Base-by-base conservation (phyloP, 805 yeast genomes). In the Pichia membranifaciens region DNA sequence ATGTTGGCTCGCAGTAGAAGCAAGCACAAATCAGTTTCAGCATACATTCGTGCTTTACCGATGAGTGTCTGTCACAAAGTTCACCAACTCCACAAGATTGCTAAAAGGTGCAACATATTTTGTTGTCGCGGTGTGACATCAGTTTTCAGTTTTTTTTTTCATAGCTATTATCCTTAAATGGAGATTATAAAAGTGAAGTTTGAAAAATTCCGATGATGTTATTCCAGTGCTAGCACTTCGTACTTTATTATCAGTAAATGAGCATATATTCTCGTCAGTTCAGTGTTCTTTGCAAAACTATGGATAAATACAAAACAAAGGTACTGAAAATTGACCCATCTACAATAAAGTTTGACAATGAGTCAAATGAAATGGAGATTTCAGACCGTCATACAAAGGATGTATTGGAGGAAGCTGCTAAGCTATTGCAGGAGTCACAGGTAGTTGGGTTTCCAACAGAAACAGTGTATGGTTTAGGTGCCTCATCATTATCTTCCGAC, bases 391-490 rank as follows among this genome's bases (percentile, higher is more conserved):
- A 61, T 23, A 82, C 95, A 0, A 65, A 69, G 49, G 48, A 56
- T 10, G 77, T 77, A 50, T 65, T 89, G 2, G 44, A 64, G 10
- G 65, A 65, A 17, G 97, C 96, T 5, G 81, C 88, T 0, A 56
- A 67, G 2, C 65, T 81, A 4, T 64, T 89, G 4, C 62, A 68
- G 16, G 63, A 65, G 2, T 61, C 73, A 34, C 70, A 79, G 23
- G 88, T 83, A 0, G 89, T 93, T 13, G 98, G 91, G 0, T 90
- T 93, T 58, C 99, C 99, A 2, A 87, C 99, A 0, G 99, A 93
- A 61, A 93, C 99, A 0, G 99, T 93, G 0, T 93, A 93, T 63
- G 99, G 99, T 0, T 72, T 93, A 1, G 99, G 96, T 0, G 99
- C 93, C 1, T 83, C 90, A 3, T 86, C 95, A 0, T 68, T 87